Percentiles rank a stretch among this genome's conserved stretches.
Evolutionary conservation across 495 filamentous ascomycete genomes (phyloP).

Genomic region (Rhypophila decipiens): DNA sequence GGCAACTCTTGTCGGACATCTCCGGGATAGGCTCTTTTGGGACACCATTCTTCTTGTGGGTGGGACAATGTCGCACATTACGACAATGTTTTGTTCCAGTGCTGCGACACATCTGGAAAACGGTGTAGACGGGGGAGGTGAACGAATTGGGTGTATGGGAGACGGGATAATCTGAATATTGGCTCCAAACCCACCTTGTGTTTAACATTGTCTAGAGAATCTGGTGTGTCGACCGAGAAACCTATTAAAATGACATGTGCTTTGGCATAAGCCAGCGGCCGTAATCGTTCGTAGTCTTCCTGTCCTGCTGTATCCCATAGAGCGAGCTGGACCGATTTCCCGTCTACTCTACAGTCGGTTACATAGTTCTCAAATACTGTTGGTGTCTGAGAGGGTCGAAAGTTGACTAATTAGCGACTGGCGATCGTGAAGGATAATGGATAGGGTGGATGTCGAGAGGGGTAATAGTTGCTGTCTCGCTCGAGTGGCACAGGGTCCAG

Average conservation of each 20-base stretch:
- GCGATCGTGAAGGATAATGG: too few species aligned
- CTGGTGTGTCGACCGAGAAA: slow-evolving; percentile 90
- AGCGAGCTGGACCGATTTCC: slow-evolving; percentile 94
- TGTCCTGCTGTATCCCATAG: slow-evolving; percentile 99
- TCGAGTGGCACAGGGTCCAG: neutral
- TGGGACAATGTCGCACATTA: slow-evolving; percentile 5
- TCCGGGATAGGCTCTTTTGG: neutral
- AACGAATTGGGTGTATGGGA: neutral
- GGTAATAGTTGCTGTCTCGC: neutral
- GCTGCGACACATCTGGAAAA: neutral
- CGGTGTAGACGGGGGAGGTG: slow-evolving; percentile 1
- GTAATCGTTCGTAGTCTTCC: slow-evolving; percentile 95
- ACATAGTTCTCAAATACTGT: slow-evolving; percentile 99
- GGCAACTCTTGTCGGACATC: neutral
- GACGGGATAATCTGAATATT: too few species aligned
- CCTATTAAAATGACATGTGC: slow-evolving; percentile 97
- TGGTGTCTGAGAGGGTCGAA: slow-evolving; percentile 60
- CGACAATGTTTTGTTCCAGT: neutral
- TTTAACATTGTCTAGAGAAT: slow-evolving; percentile 96
- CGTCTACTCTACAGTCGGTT: slow-evolving; percentile 96
- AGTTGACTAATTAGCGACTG: neutral
- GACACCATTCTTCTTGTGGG: slow-evolving; percentile 2
- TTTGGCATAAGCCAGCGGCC: slow-evolving; percentile 93
- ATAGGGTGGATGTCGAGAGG: neutral
- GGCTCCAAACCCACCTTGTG: slow-evolving; percentile 63